A percentile compares a stretch with the other conserved stretches of the same genome.
These are phyloP conservation scores for Xanthoparmelia taractica DNA, from an alignment of 495 filamentous ascomycete genomes.

Conservation along the genomic window DNA sequence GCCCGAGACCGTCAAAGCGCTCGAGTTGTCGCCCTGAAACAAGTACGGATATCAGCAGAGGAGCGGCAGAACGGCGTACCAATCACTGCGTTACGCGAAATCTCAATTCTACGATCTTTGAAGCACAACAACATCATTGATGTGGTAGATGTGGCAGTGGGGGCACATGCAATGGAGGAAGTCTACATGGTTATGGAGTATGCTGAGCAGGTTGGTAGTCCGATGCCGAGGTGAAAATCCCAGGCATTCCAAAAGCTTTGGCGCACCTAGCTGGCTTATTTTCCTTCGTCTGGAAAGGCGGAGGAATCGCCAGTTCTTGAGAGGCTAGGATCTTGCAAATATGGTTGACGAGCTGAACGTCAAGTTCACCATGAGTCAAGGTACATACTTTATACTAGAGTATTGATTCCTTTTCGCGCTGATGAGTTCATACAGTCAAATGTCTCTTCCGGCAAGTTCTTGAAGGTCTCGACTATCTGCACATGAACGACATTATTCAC, in stretches of 20 bases:
- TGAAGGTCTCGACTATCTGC: conserved; percentile 40
- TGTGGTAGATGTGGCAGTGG: conserved; percentile 40
- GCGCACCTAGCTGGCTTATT: conserved; percentile 43
- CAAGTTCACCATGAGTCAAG: conserved; percentile 40
- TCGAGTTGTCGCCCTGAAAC: conserved; percentile 38
- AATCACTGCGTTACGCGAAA: conserved; percentile 41
- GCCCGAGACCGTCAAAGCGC: conserved; percentile 32
- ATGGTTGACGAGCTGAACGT: conserved; percentile 39
- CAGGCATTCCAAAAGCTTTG: conserved; percentile 25
- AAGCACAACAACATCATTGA: conserved; percentile 39
- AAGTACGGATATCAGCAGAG: conserved; percentile 36
- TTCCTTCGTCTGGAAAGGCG: conserved; percentile 33
- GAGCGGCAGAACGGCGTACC: conserved; percentile 42
- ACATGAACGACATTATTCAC: conserved; percentile 40
- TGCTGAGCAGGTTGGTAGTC: conserved; percentile 42
- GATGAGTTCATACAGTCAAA: conserved; percentile 32
- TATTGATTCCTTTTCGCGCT: background rate
- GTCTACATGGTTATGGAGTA: conserved; percentile 47
- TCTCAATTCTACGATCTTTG: conserved; percentile 38
- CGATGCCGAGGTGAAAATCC: conserved; percentile 18
- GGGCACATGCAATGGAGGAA: conserved; percentile 31
- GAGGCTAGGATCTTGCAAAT: conserved; percentile 40
- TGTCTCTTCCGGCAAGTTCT: conserved; percentile 40
- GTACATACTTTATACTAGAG: conserved; percentile 22
- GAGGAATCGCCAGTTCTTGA: conserved; percentile 32